Base-by-base conservation (phyloP, 108 stramenopile species). In the Schizochytrium sp. region DNA sequence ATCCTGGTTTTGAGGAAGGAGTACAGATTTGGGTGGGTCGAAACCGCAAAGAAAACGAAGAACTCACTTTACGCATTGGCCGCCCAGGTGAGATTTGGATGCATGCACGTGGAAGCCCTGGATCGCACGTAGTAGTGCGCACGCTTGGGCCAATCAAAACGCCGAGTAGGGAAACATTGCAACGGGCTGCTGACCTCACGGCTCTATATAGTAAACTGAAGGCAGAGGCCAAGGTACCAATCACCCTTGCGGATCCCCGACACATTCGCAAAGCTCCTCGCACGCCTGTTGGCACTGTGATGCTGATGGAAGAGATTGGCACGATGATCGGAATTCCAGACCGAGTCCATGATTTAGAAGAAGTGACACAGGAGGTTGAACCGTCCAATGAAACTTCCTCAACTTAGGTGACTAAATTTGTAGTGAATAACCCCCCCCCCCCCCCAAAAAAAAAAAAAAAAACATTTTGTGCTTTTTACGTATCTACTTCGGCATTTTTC, bases 91-190 rank as follows among this genome's bases (percentile, higher is more conserved):
- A 83, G 17, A 55, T 83, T 7, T 83, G 76, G 76, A 83, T 83
- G 76, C 76, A 83, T 53, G 76, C 76, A 5, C 50, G 50, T 83
- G 76, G 76, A 1, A 55, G 76, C 28, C 53, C 76, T n/a, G 76
- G 76, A n/a, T 83, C 76, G 8, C 76, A 83, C 76, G 76, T 83
- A 5, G 5, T 83, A 5, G 28, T 83, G 10, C 76, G 76, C 3
- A 55, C 55, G 76, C 2, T 55, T 5, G 76, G 76, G 15, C 5
- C 47, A 5, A 0, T 83, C 17, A 12, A 50, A 13, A 28, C 10
- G 50, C 47, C 53, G 13, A 10, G 50, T 5, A 38, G 55, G 40
- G 50, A 49, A 42, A 83, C 76, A 8, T 5, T 83, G 1, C 76
- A 83, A 50, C 47, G 53, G 53, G 76, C 76, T n/a, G 76, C 76